These are phyloP conservation scores for Rhodotorula glutinis DNA, from an alignment of 1,284 basidiomycete genomes.

Conservation along the genomic window DNA sequence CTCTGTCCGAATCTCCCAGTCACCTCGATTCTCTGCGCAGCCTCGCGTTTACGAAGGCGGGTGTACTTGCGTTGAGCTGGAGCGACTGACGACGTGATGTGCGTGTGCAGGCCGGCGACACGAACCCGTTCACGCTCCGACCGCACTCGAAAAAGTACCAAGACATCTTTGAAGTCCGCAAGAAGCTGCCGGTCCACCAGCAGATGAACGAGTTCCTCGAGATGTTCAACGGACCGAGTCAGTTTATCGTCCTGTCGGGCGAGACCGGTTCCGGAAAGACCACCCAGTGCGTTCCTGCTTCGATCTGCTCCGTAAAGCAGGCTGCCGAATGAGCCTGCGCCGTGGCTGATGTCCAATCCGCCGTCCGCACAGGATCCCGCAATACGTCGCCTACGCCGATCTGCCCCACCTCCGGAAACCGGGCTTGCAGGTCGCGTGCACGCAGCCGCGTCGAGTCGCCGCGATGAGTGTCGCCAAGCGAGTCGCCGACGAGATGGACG, in stretches of 20 bases:
- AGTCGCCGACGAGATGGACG: conserved; percentile 98
- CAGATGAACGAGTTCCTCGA: conserved; percentile 67
- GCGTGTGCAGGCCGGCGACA: conserved; percentile 63
- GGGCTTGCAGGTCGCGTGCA: conserved; percentile 91
- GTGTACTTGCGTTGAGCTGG: no score
- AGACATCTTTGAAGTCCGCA: conserved; percentile 78
- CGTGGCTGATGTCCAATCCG: neutral
- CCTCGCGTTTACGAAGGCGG: neutral
- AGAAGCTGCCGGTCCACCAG: conserved; percentile 83
- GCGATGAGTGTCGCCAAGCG: conserved; percentile 98
- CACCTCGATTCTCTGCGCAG: neutral
- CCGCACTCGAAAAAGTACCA: conserved; percentile 77
- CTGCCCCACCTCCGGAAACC: conserved; percentile 57
- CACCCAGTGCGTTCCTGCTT: conserved; percentile 67
- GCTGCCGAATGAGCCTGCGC: no score
- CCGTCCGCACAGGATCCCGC: conserved; percentile 63
- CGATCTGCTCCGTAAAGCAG: conserved; percentile 34
- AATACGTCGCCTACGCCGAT: conserved; percentile 92
- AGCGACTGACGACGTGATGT: no score
- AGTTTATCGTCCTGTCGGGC: conserved; percentile 73
- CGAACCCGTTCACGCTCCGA: conserved; percentile 82
- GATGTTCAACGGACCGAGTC: conserved; percentile 40
- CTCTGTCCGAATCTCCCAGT: neutral
- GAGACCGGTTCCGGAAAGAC: conserved; percentile 99
- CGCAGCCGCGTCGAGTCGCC: conserved; percentile 93